Evolutionary conservation across 2,329 filamentous ascomycete species (phyloP), one percentile per base, ranked within the genome.

Genomic region (Colletotrichum tropicicola): DNA sequence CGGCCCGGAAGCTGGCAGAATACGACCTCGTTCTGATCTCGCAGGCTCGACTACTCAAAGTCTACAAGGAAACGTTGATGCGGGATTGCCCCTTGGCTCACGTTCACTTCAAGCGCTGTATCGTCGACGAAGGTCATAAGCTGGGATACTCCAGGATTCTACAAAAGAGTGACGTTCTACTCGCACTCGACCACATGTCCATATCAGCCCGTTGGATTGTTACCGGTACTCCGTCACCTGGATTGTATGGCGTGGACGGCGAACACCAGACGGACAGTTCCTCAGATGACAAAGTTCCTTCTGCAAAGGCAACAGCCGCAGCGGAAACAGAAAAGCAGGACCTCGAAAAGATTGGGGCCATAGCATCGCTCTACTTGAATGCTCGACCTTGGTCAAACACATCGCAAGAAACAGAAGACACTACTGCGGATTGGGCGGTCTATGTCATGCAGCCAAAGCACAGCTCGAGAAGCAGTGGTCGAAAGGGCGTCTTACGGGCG

Each of bases 111-210:
- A 90, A 97, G 71, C 86, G 95, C 2, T 90, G 97, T 48, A 94
- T 98, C 47, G 91, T 97, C 17, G 95, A 98, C 68, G 95, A 98
- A 82, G 95, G 95, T 0, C 94, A 98, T 74, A 91, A 87, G 64
- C 89, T 97, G 63, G 92, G 93, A 0, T 91, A 92, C 37, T 87
- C 86, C 1, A 85, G 78, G 3, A 75, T 78, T 6, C 80, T 81
- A 9, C 82, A 81, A 54, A 87, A 83, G 69, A 93, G 88, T 45
- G 82, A 85, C 41, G 71, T 89, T 5, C 78, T 87, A 19, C 73
- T 80, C 3, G 80, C 83, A 2, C 75, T 90, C 2, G 83, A 89
- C 17, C 74, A 74, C 12, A 74, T 91, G n/a, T 78, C 84, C 10
- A 80, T 93, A 15, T 90, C 93, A 48, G 87, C 92, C 17, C 88